A percentile compares a stretch with the other conserved stretches of the same genome.
Conservation (phyloP, 768 basidiomycete species). For the Lactarius hatsudake region DNA sequence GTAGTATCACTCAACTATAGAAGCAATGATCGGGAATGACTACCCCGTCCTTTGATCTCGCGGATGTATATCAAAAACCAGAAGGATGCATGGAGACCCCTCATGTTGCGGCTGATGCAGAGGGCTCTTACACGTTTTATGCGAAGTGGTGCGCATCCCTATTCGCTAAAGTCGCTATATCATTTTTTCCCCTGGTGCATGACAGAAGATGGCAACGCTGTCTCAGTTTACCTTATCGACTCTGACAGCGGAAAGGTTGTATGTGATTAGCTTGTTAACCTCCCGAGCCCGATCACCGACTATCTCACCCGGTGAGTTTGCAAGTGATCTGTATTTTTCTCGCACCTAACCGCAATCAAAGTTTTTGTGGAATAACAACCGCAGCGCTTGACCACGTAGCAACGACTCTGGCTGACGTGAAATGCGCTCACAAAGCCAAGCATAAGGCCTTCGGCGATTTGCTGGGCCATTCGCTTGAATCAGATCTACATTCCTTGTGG, state of each 20-base stretch:
- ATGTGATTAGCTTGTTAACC: conserved; percentile 89
- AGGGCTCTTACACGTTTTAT: conserved; percentile 53
- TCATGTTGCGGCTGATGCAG: conserved; percentile 36
- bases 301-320: conserved; percentile 80
- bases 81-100: conserved; percentile 83
- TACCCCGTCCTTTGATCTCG: conserved; percentile 23
- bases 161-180: not conserved
- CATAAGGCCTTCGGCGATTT: conserved; percentile 72
- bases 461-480: conserved; percentile 93
- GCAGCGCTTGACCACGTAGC: conserved; percentile 64
- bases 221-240: conserved; percentile 38
- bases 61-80: conserved; percentile 62
- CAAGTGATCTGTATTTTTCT: not conserved
- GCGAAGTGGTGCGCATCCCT: conserved; percentile 78
- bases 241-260: conserved; percentile 53
- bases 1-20: conserved; percentile 68
- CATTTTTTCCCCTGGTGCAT: too few relatives aligned
- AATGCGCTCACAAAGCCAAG: conserved; percentile 55
- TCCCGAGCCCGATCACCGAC: conserved; percentile 76
- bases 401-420: conserved; percentile 52
- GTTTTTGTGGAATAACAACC: conserved; percentile 66
- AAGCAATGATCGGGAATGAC: conserved; percentile 89
- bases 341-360: not conserved
- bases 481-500: conserved; percentile 76
- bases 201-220: too few relatives aligned